These are phyloP conservation scores for Oryza glumipatula DNA, from an alignment of 176 grass and related monocot species.

Conservation along the genomic window DNA sequence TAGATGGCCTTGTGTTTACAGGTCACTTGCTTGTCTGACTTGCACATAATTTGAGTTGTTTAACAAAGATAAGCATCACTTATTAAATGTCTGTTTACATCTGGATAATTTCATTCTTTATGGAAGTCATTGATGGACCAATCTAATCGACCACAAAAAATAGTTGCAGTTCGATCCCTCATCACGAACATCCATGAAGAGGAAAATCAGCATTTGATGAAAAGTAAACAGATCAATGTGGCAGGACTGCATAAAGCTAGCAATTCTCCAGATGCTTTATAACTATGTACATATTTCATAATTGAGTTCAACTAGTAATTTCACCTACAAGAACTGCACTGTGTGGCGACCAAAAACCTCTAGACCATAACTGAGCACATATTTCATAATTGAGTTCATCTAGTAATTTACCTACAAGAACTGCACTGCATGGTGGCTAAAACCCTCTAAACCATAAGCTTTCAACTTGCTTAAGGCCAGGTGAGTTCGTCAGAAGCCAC, in stretches of 20 bases:
- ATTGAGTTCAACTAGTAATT: conserved; percentile 6
- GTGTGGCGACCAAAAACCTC: not conserved
- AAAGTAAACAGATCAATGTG: not conserved
- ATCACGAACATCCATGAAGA: not conserved
- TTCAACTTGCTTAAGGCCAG: conserved; percentile 21
- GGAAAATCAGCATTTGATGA: not conserved
- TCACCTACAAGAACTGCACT: conserved; percentile 4
- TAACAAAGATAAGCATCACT: not conserved
- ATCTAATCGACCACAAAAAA: not conserved
- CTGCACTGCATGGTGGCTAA: not conserved
- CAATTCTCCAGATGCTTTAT: not conserved
- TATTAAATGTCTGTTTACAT: conserved; percentile 13
- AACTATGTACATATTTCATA: not conserved
- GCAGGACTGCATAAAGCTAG: not conserved
- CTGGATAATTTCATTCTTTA: conserved; percentile 27
- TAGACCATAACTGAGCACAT: not conserved
- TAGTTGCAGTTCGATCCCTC: not conserved
- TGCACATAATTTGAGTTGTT: conserved; percentile 1
- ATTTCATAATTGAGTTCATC: not conserved
- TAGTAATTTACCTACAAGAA: conserved; percentile 22
- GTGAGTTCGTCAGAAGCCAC: conserved; percentile 4
- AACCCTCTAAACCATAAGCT: conserved; percentile 5
- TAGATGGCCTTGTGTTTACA: not conserved
- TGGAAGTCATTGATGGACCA: not conserved
- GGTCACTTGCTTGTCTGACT: conserved; percentile 21